Conservation (phyloP, 192 early-diverging fungal species). For the Thoreauomyces humboldtii region DNA sequence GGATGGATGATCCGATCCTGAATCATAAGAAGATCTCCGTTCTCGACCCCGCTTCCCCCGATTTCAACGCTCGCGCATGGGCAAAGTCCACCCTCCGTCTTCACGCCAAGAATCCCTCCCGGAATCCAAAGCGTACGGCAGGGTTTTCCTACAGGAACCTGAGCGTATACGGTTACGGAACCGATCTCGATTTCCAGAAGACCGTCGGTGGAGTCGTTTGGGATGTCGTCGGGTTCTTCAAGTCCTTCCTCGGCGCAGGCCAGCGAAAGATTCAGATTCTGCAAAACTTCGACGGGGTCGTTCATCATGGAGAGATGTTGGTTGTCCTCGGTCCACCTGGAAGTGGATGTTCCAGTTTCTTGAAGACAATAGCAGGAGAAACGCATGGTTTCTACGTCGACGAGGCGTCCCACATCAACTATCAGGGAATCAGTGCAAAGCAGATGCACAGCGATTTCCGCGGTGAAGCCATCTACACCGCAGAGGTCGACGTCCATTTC, state of each 20-base stretch:
- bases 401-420: slow-evolving; percentile 42
- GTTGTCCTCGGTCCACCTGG: slow-evolving; percentile 18
- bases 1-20: background rate
- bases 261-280: slow-evolving; percentile 11
- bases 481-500: slow-evolving; percentile 78
- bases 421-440: slow-evolving; percentile 63
- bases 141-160: slow-evolving; percentile 11
- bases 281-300: slow-evolving; percentile 15
- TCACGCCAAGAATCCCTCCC: background rate
- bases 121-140: slow-evolving; percentile 5
- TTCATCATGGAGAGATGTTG: slow-evolving; percentile 15
- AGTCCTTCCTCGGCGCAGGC: background rate
- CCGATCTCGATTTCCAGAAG: slow-evolving; percentile 8
- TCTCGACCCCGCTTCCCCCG: slow-evolving; percentile 13
- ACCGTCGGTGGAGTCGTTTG: slow-evolving; percentile 1
- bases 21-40: background rate
- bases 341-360: slow-evolving; percentile 13
- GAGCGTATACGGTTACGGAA: slow-evolving; percentile 9
- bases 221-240: background rate
- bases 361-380: slow-evolving; percentile 7
- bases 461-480: slow-evolving; percentile 76
- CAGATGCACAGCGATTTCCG: slow-evolving; percentile 63
- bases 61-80: slow-evolving; percentile 16
- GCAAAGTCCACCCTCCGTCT: slow-evolving; percentile 5
- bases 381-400: slow-evolving; percentile 13